Percentiles rank a stretch among this genome's conserved stretches.
These are phyloP conservation scores for Striga hermonthica DNA, from an alignment of 305 asterid species.

Conservation along the genomic window DNA sequence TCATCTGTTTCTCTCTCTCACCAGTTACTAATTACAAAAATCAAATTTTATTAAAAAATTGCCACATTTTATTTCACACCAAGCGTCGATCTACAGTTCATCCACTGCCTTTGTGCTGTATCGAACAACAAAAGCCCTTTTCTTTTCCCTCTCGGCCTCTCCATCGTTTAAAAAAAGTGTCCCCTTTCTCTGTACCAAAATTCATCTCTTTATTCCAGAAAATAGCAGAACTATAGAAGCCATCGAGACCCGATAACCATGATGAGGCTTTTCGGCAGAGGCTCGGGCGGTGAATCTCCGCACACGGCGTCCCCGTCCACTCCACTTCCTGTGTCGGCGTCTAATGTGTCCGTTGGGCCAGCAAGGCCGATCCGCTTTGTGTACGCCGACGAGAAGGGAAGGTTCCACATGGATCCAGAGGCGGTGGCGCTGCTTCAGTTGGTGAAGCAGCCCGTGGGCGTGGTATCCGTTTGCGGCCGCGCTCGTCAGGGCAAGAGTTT, in stretches of 20 bases:
- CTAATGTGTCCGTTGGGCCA: slow-evolving; percentile 59
- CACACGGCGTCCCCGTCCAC: slow-evolving; percentile 47
- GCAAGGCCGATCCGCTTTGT: slow-evolving; percentile 93
- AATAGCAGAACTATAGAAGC: background rate
- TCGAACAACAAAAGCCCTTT: background rate
- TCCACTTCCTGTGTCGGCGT: slow-evolving; percentile 39
- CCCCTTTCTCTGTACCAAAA: background rate
- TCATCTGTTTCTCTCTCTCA: too few relatives aligned
- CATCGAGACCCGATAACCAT: slow-evolving; percentile 28
- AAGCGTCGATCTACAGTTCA: background rate
- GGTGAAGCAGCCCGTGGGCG: slow-evolving; percentile 88
- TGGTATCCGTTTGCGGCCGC: slow-evolving; percentile 97
- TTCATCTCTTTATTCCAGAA: background rate
- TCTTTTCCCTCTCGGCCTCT: slow-evolving; percentile 37
- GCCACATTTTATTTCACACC: background rate
- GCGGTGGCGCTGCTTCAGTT: slow-evolving; percentile 89
- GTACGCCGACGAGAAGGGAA: slow-evolving; percentile 78
- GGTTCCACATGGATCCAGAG: slow-evolving; percentile 93
- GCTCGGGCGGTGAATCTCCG: slow-evolving; percentile 49
- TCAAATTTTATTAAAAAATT: too few relatives aligned
- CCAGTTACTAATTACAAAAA: too few relatives aligned
- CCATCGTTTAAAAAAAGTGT: slow-evolving; percentile 23
- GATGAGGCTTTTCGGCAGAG: slow-evolving; percentile 50
- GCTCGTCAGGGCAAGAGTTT: slow-evolving; percentile 98
- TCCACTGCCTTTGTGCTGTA: background rate